Base-by-base conservation (phyloP, 495 filamentous ascomycete species). In the Neurospora discreta region DNA sequence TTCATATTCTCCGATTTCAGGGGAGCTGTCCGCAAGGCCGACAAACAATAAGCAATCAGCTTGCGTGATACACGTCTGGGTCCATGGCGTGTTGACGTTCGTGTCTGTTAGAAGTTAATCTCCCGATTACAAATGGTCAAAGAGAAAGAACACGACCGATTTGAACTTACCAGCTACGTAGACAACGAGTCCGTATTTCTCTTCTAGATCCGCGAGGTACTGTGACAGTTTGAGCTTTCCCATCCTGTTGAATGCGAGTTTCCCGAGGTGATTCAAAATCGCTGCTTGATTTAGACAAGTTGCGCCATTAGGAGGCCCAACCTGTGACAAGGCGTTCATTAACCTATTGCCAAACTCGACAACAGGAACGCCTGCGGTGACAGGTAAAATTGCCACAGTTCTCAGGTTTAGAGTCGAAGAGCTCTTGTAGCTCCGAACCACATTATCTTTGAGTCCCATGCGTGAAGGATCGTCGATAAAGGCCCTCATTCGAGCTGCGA, bases 181-280 rank as follows among this genome's bases (percentile, higher is more conserved):
- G 16, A 99, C 81, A 6, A 99, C 93, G 76, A 98, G 88, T 1
- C 96, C 93, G 76, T 96, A 99, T 77, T 97, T 97, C 81, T 99
- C 95, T 80, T 99, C 95, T 13, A 99, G 84, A 77, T 99, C 95
- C 11, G 96, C 96, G 40, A 99, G 87, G 77, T 99, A 98, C 72
- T 98, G 95, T 15, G 95, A 92, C 18, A 99, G 84, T 81, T 97
- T 98, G 40, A 99, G 85, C 78, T 97, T 98, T 3, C 95, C 95
- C 92, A 99, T 98, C 72, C 90, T 91, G 80, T 91, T 98, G 77
- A 99, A 99, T 4, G 96, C 96, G 80, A 98, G 94, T 69, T 95
- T 88, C 6, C 95, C 95, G 1, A 99, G 86, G 77, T 98, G 96
- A 73, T 96, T 96, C 72, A 98, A 78, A 74, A 99, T 97, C 0